Conservation (phyloP, 1,284 basidiomycete genomes). For the Phaffia rhodozyma region DNA sequence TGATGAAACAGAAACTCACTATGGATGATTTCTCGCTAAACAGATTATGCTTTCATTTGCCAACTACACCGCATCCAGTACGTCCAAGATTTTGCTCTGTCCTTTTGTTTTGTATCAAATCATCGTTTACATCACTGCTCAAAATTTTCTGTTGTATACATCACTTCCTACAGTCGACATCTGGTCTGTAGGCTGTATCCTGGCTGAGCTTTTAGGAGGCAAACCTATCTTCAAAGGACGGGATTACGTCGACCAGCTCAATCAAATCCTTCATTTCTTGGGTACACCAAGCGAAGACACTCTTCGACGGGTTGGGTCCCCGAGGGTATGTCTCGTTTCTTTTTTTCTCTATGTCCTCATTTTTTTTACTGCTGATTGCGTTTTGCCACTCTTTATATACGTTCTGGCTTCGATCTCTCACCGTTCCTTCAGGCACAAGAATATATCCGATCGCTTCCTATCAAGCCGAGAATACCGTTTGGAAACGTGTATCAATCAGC, state of each 20-base stretch:
- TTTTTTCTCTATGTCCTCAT: not conserved
- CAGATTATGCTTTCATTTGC: slow-evolving; percentile 97
- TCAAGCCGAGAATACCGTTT: slow-evolving; percentile 88
- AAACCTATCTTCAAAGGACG: slow-evolving; percentile 98
- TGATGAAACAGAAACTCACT: too few relatives aligned
- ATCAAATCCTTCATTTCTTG: slow-evolving; percentile 94
- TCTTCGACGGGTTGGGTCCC: slow-evolving; percentile 83
- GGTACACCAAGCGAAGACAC: slow-evolving; percentile 96
- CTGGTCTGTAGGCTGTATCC: slow-evolving; percentile 96
- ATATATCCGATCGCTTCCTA: slow-evolving; percentile 94
- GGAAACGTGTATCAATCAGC: slow-evolving; percentile 82
- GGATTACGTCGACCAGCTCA: slow-evolving; percentile 97
- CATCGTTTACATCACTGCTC: not conserved
- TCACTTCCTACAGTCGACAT: slow-evolving; percentile 58
- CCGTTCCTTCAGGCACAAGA: slow-evolving; percentile 61
- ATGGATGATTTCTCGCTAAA: slow-evolving; percentile 40
- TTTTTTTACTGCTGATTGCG: not conserved
- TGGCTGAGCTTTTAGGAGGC: slow-evolving; percentile 90
- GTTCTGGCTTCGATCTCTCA: not conserved
- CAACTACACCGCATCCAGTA: slow-evolving; percentile 49
- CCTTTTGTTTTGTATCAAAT: not conserved
- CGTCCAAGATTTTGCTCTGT: slow-evolving; percentile 12
- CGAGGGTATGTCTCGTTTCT: slow-evolving; percentile 33
- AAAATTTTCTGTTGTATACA: not conserved
- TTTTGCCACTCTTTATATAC: not conserved